A percentile compares a stretch with the other conserved stretches of the same genome.
Evolutionary conservation across 306 rosid genomes (phyloP).

Genomic region (Pterocarpus santalinus): DNA sequence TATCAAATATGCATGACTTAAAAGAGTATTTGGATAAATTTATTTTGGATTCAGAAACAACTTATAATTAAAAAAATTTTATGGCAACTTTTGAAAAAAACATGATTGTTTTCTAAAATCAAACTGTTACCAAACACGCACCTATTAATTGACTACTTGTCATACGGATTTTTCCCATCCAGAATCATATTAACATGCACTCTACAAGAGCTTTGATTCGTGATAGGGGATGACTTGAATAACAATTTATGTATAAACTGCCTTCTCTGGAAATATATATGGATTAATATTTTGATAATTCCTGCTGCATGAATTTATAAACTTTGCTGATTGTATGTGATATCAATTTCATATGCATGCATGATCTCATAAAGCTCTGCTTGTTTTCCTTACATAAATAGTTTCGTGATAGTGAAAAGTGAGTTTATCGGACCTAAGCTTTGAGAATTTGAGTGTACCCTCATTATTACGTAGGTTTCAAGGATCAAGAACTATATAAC

Average conservation of each 20-base stretch:
- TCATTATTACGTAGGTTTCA: not conserved
- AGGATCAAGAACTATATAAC: not conserved
- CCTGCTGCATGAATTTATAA: not conserved
- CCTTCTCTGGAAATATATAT: not conserved
- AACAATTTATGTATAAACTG: not conserved
- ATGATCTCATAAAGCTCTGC: not conserved
- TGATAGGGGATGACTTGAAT: not conserved
- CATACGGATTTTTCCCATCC: not conserved
- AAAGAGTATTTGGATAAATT: too few species aligned
- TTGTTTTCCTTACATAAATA: not conserved
- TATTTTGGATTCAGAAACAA: too few species aligned
- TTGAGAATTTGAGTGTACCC: not conserved
- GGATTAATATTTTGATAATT: not conserved
- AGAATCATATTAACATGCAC: not conserved
- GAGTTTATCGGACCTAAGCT: not conserved
- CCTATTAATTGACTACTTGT: not conserved
- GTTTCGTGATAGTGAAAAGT: constrained; percentile 14
- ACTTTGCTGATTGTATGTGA: constrained; percentile 13
- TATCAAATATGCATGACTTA: not conserved
- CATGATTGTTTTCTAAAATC: too few species aligned
- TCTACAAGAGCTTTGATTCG: not conserved
- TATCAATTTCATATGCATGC: not conserved
- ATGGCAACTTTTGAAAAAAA: too few species aligned
- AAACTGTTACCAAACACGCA: too few species aligned
- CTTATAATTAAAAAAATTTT: too few species aligned